A percentile compares a stretch with the other conserved stretches of the same genome.
These are phyloP conservation scores for Austroboletus eburneus DNA, from an alignment of 768 basidiomycete genomes.

Conservation along the genomic window DNA sequence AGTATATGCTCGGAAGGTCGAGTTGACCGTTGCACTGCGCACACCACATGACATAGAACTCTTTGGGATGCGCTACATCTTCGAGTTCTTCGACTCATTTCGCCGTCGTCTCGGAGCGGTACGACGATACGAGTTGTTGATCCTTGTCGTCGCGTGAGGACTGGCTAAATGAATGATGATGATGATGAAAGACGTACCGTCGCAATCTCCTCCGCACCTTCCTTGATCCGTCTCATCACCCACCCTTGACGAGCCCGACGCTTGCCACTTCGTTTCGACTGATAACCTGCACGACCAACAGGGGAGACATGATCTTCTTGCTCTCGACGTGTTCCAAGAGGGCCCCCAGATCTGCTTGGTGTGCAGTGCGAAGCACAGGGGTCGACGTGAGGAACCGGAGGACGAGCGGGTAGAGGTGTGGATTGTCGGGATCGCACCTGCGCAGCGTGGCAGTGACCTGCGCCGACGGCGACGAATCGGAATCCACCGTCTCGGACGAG, in stretches of 20 bases:
- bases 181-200: slow-evolving; percentile 52
- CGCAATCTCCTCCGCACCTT: slow-evolving; percentile 70
- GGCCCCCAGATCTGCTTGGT: slow-evolving; percentile 63
- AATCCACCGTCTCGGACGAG: slow-evolving; percentile 9
- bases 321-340: slow-evolving; percentile 78
- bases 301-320: slow-evolving; percentile 78
- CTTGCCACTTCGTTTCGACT: slow-evolving; percentile 87
- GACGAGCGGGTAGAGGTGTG: slow-evolving; percentile 81
- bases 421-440: slow-evolving; percentile 67
- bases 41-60: slow-evolving; percentile 94
- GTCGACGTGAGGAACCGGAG: slow-evolving; percentile 86
- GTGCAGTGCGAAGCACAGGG: slow-evolving; percentile 64
- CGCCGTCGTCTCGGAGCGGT: slow-evolving; percentile 75
- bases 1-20: slow-evolving; percentile 91
- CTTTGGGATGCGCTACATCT: slow-evolving; percentile 71
- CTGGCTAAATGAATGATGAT: not conserved
- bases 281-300: slow-evolving; percentile 86
- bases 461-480: slow-evolving; percentile 31
- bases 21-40: slow-evolving; percentile 85
- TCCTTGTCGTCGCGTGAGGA: slow-evolving; percentile 55
- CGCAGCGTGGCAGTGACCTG: slow-evolving; percentile 67
- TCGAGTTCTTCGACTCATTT: slow-evolving; percentile 80
- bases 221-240: slow-evolving; percentile 75
- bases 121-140: slow-evolving; percentile 80
- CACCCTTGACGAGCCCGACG: slow-evolving; percentile 87